Percentiles rank a stretch among this genome's conserved stretches.
Evolutionary conservation across 2,329 filamentous ascomycete genomes (phyloP).

Genomic region (Dothideomycetidae sp.): DNA sequence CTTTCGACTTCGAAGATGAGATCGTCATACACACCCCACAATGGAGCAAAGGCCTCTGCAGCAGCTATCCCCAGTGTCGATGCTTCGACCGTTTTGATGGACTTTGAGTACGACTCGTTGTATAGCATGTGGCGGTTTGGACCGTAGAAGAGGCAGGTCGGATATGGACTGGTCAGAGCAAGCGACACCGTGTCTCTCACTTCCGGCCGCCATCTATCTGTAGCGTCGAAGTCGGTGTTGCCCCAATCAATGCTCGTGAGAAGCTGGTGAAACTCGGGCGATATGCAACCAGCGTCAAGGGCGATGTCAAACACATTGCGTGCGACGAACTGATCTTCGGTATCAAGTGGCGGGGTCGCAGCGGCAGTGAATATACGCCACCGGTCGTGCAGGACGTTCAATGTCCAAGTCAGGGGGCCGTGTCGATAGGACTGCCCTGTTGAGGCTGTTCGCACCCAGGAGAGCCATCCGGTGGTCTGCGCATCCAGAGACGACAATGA

Average conservation of each 20-base stretch:
- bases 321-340: background rate
- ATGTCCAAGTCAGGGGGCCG: background rate
- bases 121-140: slow-evolving; percentile 13
- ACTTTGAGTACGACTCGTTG: slow-evolving; percentile 14
- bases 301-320: slow-evolving; percentile 7
- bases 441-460: background rate
- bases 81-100: slow-evolving; percentile 13
- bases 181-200: slow-evolving; percentile 2
- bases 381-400: background rate
- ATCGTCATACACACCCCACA: slow-evolving; percentile 2
- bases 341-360: background rate
- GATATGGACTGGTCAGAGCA: slow-evolving; percentile 8
- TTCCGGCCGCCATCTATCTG: slow-evolving; percentile 9
- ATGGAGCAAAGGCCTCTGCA: background rate
- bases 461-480: background rate
- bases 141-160: slow-evolving; percentile 7
- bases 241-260: slow-evolving; percentile 8
- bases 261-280: background rate
- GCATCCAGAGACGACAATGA: too few species aligned
- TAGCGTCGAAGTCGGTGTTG: slow-evolving; percentile 6
- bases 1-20: background rate
- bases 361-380: slow-evolving; percentile 6
- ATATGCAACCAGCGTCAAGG: slow-evolving; percentile 3
- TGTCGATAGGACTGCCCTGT: background rate
- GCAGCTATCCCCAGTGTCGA: slow-evolving; percentile 1